Evolutionary conservation across 768 basidiomycete genomes (phyloP), one percentile per base, ranked within the genome.

Genomic region (Inosperma sp.): DNA sequence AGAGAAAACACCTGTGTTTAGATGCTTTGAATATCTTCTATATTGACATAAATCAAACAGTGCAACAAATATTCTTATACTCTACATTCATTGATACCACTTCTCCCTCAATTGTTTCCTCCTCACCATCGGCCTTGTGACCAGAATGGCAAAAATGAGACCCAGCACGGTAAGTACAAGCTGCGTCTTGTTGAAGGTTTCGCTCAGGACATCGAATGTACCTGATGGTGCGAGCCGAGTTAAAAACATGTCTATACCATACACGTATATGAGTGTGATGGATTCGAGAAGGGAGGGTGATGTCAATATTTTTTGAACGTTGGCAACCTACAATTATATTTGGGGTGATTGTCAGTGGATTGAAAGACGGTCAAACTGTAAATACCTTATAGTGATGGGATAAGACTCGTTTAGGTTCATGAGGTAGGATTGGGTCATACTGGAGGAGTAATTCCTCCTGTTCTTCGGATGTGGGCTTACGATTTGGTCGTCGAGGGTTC

Each of bases 101-200:
- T 73, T 76, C 62, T 86, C 85, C 53, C 78, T 74, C 58, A 89
- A 65, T 55, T 67, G 70, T 65, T 88, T 91, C 63, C 77, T 69
- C 58, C 67, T 67, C 19, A 94, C 91, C 72, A 94, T 88, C 26
- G 93, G 93, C 64, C 80, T 83, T 17, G 84, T 83, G 30, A 93
- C 64, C n/a, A 82, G 65, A 55, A 96, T 89, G n/a, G 85, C 94
- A 5, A 80, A 59, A 2, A 72, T 76, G 52, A 98, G 65, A 0
- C 79, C 91, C 1, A 71, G 66, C 27, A 95, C 81, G 2, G 93
- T 97, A 23, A 93, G 67, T 55, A 94, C 81, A 19, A 98, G 74
- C 66, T 98, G 95, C 1, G 72, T 75, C 72, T 97, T 96, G 73
- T 97, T 97, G 68, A 98, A 98, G 61, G 75, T 84, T 65, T 93